These are phyloP conservation scores for Lichtheimia hyalospora DNA, from an alignment of 371 early-diverging fungal genomes.

Conservation along the genomic window DNA sequence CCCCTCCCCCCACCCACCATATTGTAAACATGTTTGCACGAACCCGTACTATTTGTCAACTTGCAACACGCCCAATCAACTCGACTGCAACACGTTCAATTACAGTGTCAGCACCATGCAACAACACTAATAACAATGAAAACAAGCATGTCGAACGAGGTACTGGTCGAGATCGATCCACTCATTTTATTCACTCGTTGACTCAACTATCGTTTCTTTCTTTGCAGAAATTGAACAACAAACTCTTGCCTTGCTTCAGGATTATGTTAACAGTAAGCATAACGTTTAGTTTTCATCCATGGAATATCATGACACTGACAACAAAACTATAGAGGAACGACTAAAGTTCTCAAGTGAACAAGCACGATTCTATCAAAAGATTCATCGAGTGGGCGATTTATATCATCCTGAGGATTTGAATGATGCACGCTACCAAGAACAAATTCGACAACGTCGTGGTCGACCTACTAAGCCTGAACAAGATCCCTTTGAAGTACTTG, in stretches of 20 bases:
- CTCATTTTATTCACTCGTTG: not conserved
- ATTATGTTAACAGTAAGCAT: conserved; percentile 26
- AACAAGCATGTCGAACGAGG: not conserved
- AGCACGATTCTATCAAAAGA: conserved; percentile 40
- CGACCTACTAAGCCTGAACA: conserved; percentile 26
- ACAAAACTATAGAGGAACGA: conserved; percentile 26
- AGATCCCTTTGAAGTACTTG: conserved; percentile 68
- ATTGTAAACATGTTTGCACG: not conserved
- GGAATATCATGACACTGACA: not conserved
- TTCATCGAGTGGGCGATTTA: conserved; percentile 39
- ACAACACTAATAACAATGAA: not conserved
- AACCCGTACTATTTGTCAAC: not conserved
- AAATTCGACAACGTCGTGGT: conserved; percentile 37
- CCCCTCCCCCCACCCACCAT: not conserved
- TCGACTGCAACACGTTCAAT: not conserved
- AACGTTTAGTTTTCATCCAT: not conserved
- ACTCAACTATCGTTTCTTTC: not conserved
- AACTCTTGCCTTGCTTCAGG: conserved; percentile 26
- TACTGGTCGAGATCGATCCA: not conserved
- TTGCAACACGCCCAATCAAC: not conserved
- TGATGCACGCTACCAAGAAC: conserved; percentile 43
- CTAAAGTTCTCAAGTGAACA: conserved; percentile 21
- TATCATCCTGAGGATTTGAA: conserved; percentile 59
- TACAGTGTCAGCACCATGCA: not conserved
- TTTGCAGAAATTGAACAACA: conserved; percentile 15